Evolutionary conservation across 2,329 filamentous ascomycete genomes (phyloP).

Genomic region (Hymenoscyphus albidus): DNA sequence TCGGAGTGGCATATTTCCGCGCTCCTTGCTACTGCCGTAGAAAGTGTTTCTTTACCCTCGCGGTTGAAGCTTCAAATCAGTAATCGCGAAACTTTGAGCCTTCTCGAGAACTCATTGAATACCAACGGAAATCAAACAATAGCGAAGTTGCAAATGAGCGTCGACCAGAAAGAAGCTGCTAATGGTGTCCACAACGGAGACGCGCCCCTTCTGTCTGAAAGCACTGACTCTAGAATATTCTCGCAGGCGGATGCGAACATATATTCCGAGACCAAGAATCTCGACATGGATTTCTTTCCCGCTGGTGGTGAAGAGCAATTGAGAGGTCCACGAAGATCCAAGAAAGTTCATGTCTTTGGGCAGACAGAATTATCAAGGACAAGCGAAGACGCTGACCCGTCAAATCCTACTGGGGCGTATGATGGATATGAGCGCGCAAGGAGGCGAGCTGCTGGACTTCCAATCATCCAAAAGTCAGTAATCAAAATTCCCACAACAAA

Average conservation of each 20-base stretch:
- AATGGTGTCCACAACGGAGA: conserved; percentile 21
- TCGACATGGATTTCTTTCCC: conserved; percentile 38
- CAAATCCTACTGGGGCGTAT: conserved; percentile 24
- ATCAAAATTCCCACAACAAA: neutral
- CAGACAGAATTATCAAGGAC: conserved; percentile 35
- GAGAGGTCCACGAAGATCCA: conserved; percentile 27
- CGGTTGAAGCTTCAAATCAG: conserved; percentile 53
- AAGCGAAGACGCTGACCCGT: conserved; percentile 21
- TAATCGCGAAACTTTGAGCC: conserved; percentile 49
- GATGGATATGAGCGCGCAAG: conserved; percentile 34
- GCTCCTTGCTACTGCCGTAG: conserved; percentile 70
- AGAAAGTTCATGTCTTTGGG: conserved; percentile 37
- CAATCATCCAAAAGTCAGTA: conserved; percentile 34
- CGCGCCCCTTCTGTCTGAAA: conserved; percentile 15
- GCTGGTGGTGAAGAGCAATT: conserved; percentile 25
- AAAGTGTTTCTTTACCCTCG: conserved; percentile 74
- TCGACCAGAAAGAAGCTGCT: conserved; percentile 23
- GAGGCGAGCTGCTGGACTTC: conserved; percentile 32
- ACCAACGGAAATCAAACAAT: conserved; percentile 76
- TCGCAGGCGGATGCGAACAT: conserved; percentile 22
- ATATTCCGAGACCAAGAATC: conserved; percentile 31
- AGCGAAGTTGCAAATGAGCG: conserved; percentile 66
- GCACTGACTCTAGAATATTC: conserved; percentile 22
- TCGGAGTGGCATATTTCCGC: conserved; percentile 81
- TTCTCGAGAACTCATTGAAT: conserved; percentile 65